Conservation (phyloP, 305 asterid genomes). For the Solanum hybrid region DNA sequence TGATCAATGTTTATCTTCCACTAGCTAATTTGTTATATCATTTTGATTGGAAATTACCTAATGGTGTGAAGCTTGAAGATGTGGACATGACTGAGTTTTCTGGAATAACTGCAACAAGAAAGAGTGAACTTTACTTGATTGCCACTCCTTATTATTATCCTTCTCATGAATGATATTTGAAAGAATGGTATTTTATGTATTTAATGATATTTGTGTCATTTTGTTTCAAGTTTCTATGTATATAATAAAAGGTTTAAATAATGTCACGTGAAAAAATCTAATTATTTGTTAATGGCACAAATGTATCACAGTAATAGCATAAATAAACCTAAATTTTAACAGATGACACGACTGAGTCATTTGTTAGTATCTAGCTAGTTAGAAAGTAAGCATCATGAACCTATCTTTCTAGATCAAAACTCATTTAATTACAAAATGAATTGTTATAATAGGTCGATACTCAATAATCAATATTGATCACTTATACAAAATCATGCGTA, state of each 20-base stretch:
- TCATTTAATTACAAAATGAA: too few relatives aligned
- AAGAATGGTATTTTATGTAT: too few relatives aligned
- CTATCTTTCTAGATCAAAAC: too few relatives aligned
- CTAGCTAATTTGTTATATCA: background rate
- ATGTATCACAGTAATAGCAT: too few relatives aligned
- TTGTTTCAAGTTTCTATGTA: too few relatives aligned
- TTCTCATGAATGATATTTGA: background rate
- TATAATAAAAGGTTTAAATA: too few relatives aligned
- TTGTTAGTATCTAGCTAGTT: background rate
- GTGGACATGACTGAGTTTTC: background rate
- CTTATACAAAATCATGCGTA: too few relatives aligned
- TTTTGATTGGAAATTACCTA: background rate
- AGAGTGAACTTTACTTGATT: background rate
- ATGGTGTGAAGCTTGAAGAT: background rate
- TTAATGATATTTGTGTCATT: too few relatives aligned
- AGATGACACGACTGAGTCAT: background rate
- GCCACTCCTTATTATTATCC: background rate
- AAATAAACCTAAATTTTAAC: too few relatives aligned
- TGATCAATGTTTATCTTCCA: background rate
- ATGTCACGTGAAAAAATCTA: background rate
- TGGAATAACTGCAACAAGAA: background rate
- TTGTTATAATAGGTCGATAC: too few relatives aligned
- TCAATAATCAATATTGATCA: too few relatives aligned
- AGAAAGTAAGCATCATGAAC: background rate
- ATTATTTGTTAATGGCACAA: too few relatives aligned